Evolutionary conservation across 2,329 filamentous ascomycete species (phyloP).

Genomic region (Neophaeococcomyces aloes): DNA sequence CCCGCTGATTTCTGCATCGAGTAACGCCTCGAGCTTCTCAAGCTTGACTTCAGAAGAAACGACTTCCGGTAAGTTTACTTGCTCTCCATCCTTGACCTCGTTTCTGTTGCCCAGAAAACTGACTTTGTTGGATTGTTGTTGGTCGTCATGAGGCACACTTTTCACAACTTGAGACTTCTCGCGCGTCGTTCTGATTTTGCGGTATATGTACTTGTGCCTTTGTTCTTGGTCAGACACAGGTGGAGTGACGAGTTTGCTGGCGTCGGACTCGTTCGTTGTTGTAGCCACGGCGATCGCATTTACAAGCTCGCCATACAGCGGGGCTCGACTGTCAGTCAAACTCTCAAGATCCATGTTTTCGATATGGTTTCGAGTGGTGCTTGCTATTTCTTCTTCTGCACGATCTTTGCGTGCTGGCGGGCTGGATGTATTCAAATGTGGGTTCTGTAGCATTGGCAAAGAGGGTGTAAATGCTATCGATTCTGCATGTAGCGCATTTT

Average conservation of each 20-base stretch:
- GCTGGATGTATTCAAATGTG: too few species aligned
- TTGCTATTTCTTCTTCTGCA: conserved; percentile 3
- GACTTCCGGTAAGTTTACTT: background rate
- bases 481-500: conserved; percentile 1
- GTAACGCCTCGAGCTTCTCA: background rate
- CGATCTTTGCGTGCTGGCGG: background rate
- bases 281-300: background rate
- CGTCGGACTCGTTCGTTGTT: background rate
- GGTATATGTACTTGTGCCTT: background rate
- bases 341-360: too few species aligned
- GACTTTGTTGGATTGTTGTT: too few species aligned
- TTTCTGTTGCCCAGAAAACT: too few species aligned
- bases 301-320: background rate
- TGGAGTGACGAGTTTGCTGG: background rate
- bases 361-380: background rate
- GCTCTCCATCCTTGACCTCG: background rate
- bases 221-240: too few species aligned
- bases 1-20: background rate
- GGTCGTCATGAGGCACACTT: background rate
- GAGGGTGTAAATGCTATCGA: too few species aligned
- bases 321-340: too few species aligned
- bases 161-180: background rate
- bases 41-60: conserved; percentile 1
- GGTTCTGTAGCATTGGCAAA: too few species aligned
- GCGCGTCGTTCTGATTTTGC: background rate